Base-by-base conservation (phyloP, 169 alveolate species). In the Miamiensis avidus region DNA sequence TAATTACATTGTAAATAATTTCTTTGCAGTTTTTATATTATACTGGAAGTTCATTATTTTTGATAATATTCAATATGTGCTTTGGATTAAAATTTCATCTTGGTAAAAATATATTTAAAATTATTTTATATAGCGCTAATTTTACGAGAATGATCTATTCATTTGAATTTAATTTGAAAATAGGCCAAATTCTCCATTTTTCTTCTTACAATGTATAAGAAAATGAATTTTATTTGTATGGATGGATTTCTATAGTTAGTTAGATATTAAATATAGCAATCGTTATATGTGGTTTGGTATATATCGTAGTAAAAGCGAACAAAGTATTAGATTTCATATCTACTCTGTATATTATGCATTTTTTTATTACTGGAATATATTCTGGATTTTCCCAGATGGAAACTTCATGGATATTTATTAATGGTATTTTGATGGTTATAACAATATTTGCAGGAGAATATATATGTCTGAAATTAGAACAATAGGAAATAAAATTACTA, bases 271-370 rank as follows among this genome's bases (percentile, higher is more conserved):
- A 77, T 34, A 77, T 33, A 31, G 74, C 82, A 11, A 77, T 77
- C 4, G n/a, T 77, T 20, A 77, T 77, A n/a, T 65, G 34, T 31
- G 82, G 74, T 29, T 77, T 77, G n/a, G 34, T 69, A 6, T 33
- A 77, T 34, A 77, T 77, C 6, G 64, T 77, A 29, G 72, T 77
- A 11, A 77, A 77, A 77, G 82, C 82, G 0, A 77, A 77, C 33
- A 77, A 77, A 77, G 82, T 77, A 25, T 69, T 77, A 25, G 82
- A 77, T 77, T 77, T 77, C 64, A 72, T 77, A 0, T 77, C 82
- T 31, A 77, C 82, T 16, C 31, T 77, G 0, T 77, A 77, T 77
- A 69, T 64, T 33, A 32, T 33, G 28, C 74, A 77, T 77, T 77
- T 77, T 33, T 1, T 77, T 28, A 0, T 77, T 69, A 32, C 33